Evolutionary conservation across 148 eudicot genomes (phyloP), one percentile per base, ranked within the genome.

Genomic region (Arctostaphylos glauca): DNA sequence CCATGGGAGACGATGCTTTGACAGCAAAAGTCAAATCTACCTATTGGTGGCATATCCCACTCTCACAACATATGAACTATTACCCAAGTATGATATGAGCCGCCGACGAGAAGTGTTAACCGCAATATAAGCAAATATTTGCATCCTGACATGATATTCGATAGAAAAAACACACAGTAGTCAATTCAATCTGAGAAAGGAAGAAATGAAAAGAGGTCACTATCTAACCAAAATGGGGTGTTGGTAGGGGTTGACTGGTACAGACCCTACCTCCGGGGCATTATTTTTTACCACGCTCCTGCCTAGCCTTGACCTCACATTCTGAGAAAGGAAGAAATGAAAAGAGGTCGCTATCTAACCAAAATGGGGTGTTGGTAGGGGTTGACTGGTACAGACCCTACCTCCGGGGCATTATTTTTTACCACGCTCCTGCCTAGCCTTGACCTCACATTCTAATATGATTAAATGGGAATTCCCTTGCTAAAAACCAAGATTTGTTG

Each of bases 231-330:
- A 43, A 71, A 71, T 21, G 21, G 1, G 58, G 38, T 48, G 77
- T 23, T 49, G 14, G 41, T 18, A 50, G 54, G 54, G 38, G 41
- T 75, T 8, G 9, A 47, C 15, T 9, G 53, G 53, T 73, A 73
- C 38, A 74, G 53, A 73, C 46, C 73, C 76, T 44, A 6, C 50
- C 49, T 44, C 23, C 52, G 1, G 23, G 1, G 23, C 49, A 72
- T 43, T 72, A 72, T 43, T 66, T 12, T 43, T 55, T 74, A 74
- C 31, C 77, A 47, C 15, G 9, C 48, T 55, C 2, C n/a, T 74
- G 54, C 77, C 77, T 12, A 10, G 50, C 54, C 78, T 75, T 48
- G 77, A 48, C 52, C 54, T 74, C 77, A 74, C 9, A 50, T 15
- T n/a, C n/a, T n/a, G n/a, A n/a, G n/a, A n/a, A n/a, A n/a, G n/a